Conservation (phyloP, 2,329 filamentous ascomycete species). For the Atkinsonella hypoxylon region DNA sequence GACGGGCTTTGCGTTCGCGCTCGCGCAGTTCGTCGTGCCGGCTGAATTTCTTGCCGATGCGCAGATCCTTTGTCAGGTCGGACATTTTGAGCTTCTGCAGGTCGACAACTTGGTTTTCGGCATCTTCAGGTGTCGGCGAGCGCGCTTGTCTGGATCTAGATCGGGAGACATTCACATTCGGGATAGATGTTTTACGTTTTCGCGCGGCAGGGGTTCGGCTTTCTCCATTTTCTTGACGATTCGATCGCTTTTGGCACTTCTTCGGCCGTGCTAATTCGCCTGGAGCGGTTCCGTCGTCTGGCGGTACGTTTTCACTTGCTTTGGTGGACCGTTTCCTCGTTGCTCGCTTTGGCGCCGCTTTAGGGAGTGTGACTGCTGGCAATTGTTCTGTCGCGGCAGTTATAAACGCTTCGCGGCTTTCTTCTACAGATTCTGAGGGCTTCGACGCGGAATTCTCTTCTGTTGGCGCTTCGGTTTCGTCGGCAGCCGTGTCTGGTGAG, state of each 20-base stretch:
- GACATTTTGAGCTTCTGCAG: constrained; percentile 56
- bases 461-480: not conserved
- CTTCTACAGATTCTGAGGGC: not conserved
- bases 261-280: constrained; percentile 12
- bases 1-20: constrained; percentile 41
- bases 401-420: not conserved
- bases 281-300: constrained; percentile 1
- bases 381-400: constrained; percentile 1
- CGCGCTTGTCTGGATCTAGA: constrained; percentile 26
- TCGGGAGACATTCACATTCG: constrained; percentile 12
- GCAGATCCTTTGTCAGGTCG: constrained; percentile 57
- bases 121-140: constrained; percentile 49
- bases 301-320: constrained; percentile 9
- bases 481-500: constrained; percentile 2
- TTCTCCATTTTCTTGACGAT: constrained; percentile 11
- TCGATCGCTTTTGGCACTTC: constrained; percentile 22
- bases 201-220: constrained; percentile 12
- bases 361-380: constrained; percentile 5
- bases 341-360: constrained; percentile 7
- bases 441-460: not conserved
- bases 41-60: constrained; percentile 63
- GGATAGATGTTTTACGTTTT: constrained; percentile 16
- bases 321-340: constrained; percentile 9
- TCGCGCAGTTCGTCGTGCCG: constrained; percentile 61
- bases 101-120: constrained; percentile 52